A percentile compares a stretch with the other conserved stretches of the same genome.
Conservation (phyloP, 2,329 filamentous ascomycete genomes). For the Nemania serpens region DNA sequence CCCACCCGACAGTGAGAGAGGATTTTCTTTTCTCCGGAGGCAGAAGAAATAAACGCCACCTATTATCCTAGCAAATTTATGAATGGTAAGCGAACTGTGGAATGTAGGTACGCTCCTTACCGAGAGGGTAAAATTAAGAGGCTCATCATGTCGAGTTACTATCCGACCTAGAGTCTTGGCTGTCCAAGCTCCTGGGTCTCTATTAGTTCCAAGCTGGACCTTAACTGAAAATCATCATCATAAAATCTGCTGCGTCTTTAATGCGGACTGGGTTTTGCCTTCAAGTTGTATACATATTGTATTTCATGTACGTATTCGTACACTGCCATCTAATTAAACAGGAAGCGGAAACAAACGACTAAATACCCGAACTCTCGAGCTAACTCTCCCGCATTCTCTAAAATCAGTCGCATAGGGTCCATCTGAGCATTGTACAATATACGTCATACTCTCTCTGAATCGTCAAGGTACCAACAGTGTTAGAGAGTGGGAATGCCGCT, state of each 20-base stretch:
- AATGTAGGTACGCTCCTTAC: too few species aligned
- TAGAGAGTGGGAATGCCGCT: conserved; percentile 2
- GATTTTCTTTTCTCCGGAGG: background rate
- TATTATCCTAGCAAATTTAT: too few species aligned
- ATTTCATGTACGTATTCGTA: conserved; percentile 3
- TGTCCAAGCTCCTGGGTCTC: too few species aligned
- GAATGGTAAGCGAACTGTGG: too few species aligned
- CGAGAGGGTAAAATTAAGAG: too few species aligned
- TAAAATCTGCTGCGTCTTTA: conserved; percentile 7
- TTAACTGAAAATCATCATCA: too few species aligned
- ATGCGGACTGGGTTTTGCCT: background rate
- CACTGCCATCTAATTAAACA: conserved; percentile 12
- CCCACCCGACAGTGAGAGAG: too few species aligned
- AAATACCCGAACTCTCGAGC: background rate
- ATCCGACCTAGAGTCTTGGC: too few species aligned
- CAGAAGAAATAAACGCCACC: background rate
- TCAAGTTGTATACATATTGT: conserved; percentile 10
- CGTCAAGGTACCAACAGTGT: background rate
- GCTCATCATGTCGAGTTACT: too few species aligned
- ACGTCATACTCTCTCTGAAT: background rate
- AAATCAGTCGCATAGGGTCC: background rate
- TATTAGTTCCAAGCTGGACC: too few species aligned
- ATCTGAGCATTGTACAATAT: conserved; percentile 9
- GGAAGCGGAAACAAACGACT: conserved; percentile 9
- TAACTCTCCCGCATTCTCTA: background rate